These are phyloP conservation scores for Trametes pubescens DNA, from an alignment of 1,284 basidiomycete genomes.

Conservation along the genomic window DNA sequence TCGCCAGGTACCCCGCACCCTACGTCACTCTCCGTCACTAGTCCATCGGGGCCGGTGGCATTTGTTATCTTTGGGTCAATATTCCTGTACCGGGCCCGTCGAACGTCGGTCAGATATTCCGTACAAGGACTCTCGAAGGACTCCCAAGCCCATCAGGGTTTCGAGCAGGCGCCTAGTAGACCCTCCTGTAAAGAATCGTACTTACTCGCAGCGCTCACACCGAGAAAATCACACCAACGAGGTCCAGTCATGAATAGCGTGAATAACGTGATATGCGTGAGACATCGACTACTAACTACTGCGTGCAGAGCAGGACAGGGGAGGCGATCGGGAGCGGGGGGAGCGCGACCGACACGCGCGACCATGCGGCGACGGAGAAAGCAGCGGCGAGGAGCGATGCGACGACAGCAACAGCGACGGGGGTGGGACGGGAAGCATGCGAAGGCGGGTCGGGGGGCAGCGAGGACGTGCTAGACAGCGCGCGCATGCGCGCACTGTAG, in stretches of 20 bases:
- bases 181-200: too few species aligned
- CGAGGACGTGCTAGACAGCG: slow-evolving; percentile 21
- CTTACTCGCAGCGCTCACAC: background rate
- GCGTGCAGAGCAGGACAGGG: slow-evolving; percentile 22
- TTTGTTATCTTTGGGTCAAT: background rate
- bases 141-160: too few species aligned
- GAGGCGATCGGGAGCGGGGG: slow-evolving; percentile 5
- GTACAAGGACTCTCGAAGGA: too few species aligned
- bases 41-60: background rate
- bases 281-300: slow-evolving; percentile 32
- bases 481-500: slow-evolving; percentile 29
- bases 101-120: too few species aligned
- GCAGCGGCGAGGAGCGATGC: slow-evolving; percentile 5
- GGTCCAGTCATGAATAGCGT: slow-evolving; percentile 32
- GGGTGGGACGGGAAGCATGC: background rate
- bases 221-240: background rate
- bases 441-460: slow-evolving; percentile 3
- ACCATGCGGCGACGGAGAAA: slow-evolving; percentile 24
- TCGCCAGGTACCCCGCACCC: background rate
- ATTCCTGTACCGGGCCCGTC: too few species aligned
- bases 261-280: slow-evolving; percentile 36
- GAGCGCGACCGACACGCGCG: slow-evolving; percentile 20
- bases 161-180: too few species aligned
- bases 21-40: slow-evolving; percentile 10
- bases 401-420: slow-evolving; percentile 18